A percentile compares a stretch with the other conserved stretches of the same genome.
Conservation (phyloP, 2,329 filamentous ascomycete genomes). For the Aspergillus sp. region DNA sequence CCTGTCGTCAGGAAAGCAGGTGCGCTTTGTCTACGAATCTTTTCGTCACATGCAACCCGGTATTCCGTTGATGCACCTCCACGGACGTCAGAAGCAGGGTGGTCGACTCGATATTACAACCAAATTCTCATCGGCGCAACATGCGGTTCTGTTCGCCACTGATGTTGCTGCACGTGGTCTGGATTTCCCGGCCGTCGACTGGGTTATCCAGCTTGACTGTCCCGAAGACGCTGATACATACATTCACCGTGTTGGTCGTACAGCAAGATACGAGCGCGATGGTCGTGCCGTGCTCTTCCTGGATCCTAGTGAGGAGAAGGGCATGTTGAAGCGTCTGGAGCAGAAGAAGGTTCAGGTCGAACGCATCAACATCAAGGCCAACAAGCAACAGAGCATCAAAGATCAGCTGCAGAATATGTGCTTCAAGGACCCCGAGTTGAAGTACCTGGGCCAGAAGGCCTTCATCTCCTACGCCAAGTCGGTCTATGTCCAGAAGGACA, state of each 20-base stretch:
- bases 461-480: slow-evolving; percentile 89
- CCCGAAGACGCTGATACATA: slow-evolving; percentile 97
- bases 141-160: slow-evolving; percentile 89
- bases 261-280: slow-evolving; percentile 86
- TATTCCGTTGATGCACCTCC: slow-evolving; percentile 87
- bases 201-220: slow-evolving; percentile 98
- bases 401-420: slow-evolving; percentile 90
- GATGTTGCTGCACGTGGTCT: slow-evolving; percentile 93
- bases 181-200: slow-evolving; percentile 95
- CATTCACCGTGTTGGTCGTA: slow-evolving; percentile 92
- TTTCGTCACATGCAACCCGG: slow-evolving; percentile 93
- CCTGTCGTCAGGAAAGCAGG: slow-evolving; percentile 91
- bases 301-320: slow-evolving; percentile 86
- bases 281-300: slow-evolving; percentile 89
- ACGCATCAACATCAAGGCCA: slow-evolving; percentile 80
- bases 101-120: slow-evolving; percentile 84
- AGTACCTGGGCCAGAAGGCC: slow-evolving; percentile 93
- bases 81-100: slow-evolving; percentile 89
- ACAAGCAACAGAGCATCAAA: slow-evolving; percentile 84
- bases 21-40: slow-evolving; percentile 91
- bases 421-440: slow-evolving; percentile 90
- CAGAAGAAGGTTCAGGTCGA: slow-evolving; percentile 88
- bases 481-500: slow-evolving; percentile 84
- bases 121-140: slow-evolving; percentile 77
- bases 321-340: slow-evolving; percentile 83